phyloP scores from a whole-genome alignment of 2,329 filamentous ascomycete species.

The Microsporum canis region DNA sequence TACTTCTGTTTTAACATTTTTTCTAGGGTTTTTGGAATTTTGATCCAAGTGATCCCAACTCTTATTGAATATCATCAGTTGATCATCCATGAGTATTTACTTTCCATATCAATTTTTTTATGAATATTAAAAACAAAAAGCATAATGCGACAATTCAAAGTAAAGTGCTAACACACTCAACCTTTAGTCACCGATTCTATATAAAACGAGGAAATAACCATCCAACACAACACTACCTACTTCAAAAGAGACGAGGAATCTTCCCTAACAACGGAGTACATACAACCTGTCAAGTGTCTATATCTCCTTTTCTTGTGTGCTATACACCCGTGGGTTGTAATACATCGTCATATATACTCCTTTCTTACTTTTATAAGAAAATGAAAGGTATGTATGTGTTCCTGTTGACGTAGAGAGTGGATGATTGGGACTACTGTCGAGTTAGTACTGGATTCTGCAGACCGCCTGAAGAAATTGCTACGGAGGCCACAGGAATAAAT shows the following conservation, averaged over 20 bases:
- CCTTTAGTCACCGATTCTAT: background rate
- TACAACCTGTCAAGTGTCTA: background rate
- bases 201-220: background rate
- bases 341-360: constrained; percentile 3
- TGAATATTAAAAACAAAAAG: too few species aligned
- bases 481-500: background rate
- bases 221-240: background rate
- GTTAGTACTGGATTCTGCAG: background rate
- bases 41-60: background rate
- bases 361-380: constrained; percentile 2
- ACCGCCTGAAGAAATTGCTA: background rate
- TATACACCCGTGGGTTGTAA: background rate
- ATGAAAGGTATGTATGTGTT: constrained; percentile 2
- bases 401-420: background rate
- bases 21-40: background rate
- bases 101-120: too few species aligned
- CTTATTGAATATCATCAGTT: background rate
- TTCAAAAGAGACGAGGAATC: background rate
- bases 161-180: too few species aligned
- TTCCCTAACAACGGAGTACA: background rate
- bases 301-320: background rate
- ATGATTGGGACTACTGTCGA: background rate
- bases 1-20: background rate
- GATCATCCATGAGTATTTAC: background rate
- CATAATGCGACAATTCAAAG: too few species aligned